A percentile compares a stretch with the other conserved stretches of the same genome.
Evolutionary conservation across 129 eudicot genomes (phyloP).

Genomic region (Helichrysum umbraculigerum): DNA sequence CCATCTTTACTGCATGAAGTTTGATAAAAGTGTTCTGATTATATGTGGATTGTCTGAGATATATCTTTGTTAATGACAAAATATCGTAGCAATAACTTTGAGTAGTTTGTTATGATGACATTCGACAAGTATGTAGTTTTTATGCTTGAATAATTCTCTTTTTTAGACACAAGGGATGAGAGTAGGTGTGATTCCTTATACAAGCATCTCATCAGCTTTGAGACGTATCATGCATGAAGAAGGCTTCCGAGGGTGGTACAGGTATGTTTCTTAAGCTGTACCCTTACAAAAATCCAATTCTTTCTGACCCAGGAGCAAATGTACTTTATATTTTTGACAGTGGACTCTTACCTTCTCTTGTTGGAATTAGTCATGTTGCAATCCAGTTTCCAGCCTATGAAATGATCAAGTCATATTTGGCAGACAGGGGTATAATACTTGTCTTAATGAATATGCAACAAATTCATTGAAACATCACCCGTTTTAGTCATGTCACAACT

Average conservation of each 20-base stretch:
- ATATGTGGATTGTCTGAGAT: neutral
- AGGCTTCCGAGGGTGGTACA: constrained; percentile 88
- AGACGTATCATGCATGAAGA: constrained; percentile 69
- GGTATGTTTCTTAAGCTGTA: constrained; percentile 46
- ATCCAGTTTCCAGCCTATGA: constrained; percentile 97
- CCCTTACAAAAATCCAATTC: neutral
- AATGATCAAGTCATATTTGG: constrained; percentile 69
- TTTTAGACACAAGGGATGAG: constrained; percentile 75
- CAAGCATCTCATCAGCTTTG: constrained; percentile 65
- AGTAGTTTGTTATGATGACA: neutral
- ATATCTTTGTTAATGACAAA: neutral
- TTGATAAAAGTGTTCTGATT: neutral
- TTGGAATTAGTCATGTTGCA: constrained; percentile 91
- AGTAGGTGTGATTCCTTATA: constrained; percentile 71
- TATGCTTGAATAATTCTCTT: neutral
- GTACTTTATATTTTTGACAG: constrained; percentile 32
- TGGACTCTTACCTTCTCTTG: constrained; percentile 95
- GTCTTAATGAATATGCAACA: constrained; percentile 1
- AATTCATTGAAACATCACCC: neutral
- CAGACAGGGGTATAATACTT: constrained; percentile 56
- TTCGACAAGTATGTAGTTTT: neutral
- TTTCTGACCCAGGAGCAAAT: neutral
- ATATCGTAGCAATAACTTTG: neutral
- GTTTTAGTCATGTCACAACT: neutral
- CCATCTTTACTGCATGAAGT: neutral